phyloP scores from a whole-genome alignment of 2,329 filamentous ascomycete species.

The Lasiodiplodia sp. region DNA sequence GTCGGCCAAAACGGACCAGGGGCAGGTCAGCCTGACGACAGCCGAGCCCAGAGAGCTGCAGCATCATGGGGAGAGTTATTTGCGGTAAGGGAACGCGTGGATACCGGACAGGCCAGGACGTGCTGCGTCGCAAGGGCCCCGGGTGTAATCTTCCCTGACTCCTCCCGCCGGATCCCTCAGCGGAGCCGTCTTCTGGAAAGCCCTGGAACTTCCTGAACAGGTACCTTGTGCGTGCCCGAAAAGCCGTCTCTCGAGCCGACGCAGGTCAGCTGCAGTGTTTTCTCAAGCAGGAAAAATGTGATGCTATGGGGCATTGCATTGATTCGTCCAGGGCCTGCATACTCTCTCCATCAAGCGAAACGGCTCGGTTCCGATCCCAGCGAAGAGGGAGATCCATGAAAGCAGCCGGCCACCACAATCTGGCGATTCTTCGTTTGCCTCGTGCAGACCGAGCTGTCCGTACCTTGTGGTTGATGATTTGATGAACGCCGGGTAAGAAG shows the following conservation, averaged over 20 bases:
- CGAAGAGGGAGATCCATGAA: neutral
- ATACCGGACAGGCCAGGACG: neutral
- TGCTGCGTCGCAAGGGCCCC: slow-evolving; percentile 11
- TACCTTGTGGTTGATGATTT: slow-evolving; percentile 4
- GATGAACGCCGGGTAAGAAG: slow-evolving; percentile 13
- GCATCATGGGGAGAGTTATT: neutral
- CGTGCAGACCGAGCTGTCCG: slow-evolving; percentile 17
- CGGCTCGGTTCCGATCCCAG: slow-evolving; percentile 9
- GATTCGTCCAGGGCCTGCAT: slow-evolving; percentile 15
- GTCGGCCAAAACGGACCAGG: slow-evolving; percentile 16
- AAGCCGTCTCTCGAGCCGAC: neutral
- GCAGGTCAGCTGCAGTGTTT: slow-evolving; percentile 17
- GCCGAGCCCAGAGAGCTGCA: slow-evolving; percentile 3
- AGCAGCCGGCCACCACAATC: neutral
- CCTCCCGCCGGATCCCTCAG: neutral
- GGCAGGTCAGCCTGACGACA: slow-evolving; percentile 35
- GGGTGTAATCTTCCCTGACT: slow-evolving; percentile 6
- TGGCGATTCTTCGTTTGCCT: slow-evolving; percentile 2
- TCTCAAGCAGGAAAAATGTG: slow-evolving; percentile 5
- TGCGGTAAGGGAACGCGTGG: neutral
- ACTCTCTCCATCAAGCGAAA: neutral
- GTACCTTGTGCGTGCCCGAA: neutral
- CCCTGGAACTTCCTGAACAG: slow-evolving; percentile 6
- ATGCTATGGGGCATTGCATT: slow-evolving; percentile 4
- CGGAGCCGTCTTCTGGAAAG: slow-evolving; percentile 19